Base-by-base conservation (phyloP, 2,329 filamentous ascomycete species). In the Plectosphaerella cucumerina region DNA sequence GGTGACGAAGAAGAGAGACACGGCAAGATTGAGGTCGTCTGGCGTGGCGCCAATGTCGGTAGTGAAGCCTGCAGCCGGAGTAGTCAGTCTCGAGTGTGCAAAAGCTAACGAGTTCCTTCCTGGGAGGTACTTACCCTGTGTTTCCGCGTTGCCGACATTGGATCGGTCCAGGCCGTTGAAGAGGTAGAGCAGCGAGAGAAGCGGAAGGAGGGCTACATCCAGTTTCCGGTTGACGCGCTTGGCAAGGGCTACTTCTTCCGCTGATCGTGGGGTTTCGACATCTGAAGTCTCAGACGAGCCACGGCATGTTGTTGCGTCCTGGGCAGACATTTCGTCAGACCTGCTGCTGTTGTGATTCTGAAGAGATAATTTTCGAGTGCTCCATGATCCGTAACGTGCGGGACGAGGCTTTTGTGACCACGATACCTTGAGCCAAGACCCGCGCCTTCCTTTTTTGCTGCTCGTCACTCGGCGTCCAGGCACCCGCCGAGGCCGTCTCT, bases 1-100 rank as follows among this genome's bases (percentile, higher is more conserved):
- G 51, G 78, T 77, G 56, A 74, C 70, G 59, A 80, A 84, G 70
- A 83, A 83, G 48, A 76, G 70, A 20, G 77, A 76, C 10, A 82
- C 74, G 3, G 80, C 77, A 5, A 72, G 71, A 56, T 83, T 82
- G 50, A 84, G 62, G 57, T 82, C 79, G 35, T 67, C 65, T n/a
- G 71, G 70, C 4, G 65, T 64, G 1, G 80, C 67, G 0, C 78
- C 80, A 22, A 80, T 74, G 56, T 83, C 78, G 39, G 65, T 62
- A 0, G 79, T 83, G 60, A 83, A 84, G 9, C 64, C 65, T 55
- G 53, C 12, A n/a, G 10, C 6, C 9, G 26, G 23, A 11, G 14
- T 37, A 12, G 14, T 37, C 8, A 37, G 35, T n/a, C 15, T n/a
- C 14, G 3, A 9, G 14, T 10, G 35, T 5, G n/a, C 2, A 14